Conservation (phyloP, 1,139 yeast genomes). For the Saccharomyces pastorianus region DNA sequence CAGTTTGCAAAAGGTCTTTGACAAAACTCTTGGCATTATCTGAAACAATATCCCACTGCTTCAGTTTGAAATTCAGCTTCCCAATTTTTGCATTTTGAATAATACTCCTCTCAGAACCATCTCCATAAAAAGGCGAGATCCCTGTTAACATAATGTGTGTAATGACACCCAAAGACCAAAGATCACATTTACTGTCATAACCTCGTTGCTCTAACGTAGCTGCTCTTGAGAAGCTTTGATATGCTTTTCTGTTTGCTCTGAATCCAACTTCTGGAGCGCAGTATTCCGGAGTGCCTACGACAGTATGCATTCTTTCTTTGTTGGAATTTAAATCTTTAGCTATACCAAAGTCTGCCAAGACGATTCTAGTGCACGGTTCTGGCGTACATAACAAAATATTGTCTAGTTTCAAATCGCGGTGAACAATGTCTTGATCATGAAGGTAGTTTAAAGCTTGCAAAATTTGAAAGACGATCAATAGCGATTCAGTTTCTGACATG, state of each 20-base stretch:
- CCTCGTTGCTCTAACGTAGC: slow-evolving; percentile 33
- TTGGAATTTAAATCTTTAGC: slow-evolving; percentile 38
- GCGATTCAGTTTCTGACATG: slow-evolving; percentile 46
- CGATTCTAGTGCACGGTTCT: slow-evolving; percentile 42
- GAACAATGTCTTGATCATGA: slow-evolving; percentile 44
- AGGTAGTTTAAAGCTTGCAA: slow-evolving; percentile 47
- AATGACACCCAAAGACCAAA: slow-evolving; percentile 62
- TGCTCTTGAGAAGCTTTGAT: slow-evolving; percentile 24
- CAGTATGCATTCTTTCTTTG: slow-evolving; percentile 41
- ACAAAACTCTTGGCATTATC: slow-evolving; percentile 41
- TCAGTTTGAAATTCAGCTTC: slow-evolving; percentile 33
- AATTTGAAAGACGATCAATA: slow-evolving; percentile 49
- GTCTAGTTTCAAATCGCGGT: slow-evolving; percentile 51
- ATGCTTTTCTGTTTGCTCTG: slow-evolving; percentile 24
- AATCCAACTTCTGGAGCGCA: slow-evolving; percentile 60
- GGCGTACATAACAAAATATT: slow-evolving; percentile 49
- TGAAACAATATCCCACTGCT: slow-evolving; percentile 39
- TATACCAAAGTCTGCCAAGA: slow-evolving; percentile 61
- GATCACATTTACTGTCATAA: slow-evolving; percentile 50
- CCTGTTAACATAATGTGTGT: slow-evolving; percentile 50
- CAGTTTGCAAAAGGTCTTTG: slow-evolving; percentile 34
- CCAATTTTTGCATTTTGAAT: slow-evolving; percentile 38
- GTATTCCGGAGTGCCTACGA: slow-evolving; percentile 62
- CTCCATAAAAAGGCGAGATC: slow-evolving; percentile 51
- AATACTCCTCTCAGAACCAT: slow-evolving; percentile 34